phyloP scores from a whole-genome alignment of 2,329 filamentous ascomycete species.

The Fusarium dlaminii region DNA sequence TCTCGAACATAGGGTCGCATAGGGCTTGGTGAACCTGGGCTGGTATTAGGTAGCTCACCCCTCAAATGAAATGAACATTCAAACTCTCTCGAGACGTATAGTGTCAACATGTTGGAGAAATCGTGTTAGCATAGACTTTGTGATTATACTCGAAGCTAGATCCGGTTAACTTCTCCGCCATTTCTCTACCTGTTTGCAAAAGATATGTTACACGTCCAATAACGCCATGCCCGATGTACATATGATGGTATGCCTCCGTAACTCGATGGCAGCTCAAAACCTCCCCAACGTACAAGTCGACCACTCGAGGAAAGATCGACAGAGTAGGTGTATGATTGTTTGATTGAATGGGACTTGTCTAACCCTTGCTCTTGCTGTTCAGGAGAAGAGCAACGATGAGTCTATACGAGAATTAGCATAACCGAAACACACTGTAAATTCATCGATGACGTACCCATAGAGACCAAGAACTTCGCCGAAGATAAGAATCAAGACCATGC shows the following conservation, averaged over 20 bases:
- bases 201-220: conserved; percentile 47
- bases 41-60: conserved; percentile 27
- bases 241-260: conserved; percentile 45
- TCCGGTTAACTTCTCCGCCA: conserved; percentile 37
- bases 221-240: conserved; percentile 53
- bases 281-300: conserved; percentile 26
- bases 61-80: conserved; percentile 21
- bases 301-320: neutral
- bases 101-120: neutral
- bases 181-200: conserved; percentile 46
- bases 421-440: neutral
- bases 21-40: conserved; percentile 14
- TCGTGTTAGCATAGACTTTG: conserved; percentile 14
- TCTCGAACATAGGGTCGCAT: conserved; percentile 18
- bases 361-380: conserved; percentile 83
- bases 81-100: neutral
- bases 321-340: conserved; percentile 4
- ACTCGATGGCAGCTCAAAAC: conserved; percentile 21
- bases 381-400: conserved; percentile 93
- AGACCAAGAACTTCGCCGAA: conserved; percentile 97
- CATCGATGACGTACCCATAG: conserved; percentile 76
- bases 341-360: conserved; percentile 31
- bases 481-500: conserved; percentile 98
- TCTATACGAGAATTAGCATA: conserved; percentile 54
- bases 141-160: conserved; percentile 30